Evolutionary conservation across 73 alveolate species (phyloP), one percentile per base, ranked within the genome.

Genomic region (Durusdinium trenchii): DNA sequence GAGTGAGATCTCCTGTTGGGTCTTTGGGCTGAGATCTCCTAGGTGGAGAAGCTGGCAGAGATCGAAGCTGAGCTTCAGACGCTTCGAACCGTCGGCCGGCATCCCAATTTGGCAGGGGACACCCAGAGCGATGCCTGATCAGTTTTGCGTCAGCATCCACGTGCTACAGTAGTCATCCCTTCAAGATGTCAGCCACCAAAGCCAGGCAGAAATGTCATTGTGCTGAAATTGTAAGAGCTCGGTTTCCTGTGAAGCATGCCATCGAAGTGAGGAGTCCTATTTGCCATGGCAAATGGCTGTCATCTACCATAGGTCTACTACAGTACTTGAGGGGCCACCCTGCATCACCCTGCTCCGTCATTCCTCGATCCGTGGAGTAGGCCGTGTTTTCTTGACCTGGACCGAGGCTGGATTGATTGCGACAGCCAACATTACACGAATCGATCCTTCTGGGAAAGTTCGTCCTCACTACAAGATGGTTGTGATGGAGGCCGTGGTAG

Each of bases 401-500:
- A 60, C 18, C 30, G 71, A 91, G 98, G 98, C 98, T 7, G 89
- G 98, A 42, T 42, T 91, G 57, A 76, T 91, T 23, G 81, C 98
- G 54, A 91, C 98, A 1, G 98, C 98, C 76, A 69, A 76, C 57
- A 78, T 91, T 45, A 91, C 46, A 54, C 46, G 79, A 3, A 76
- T 91, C 78, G 98, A 91, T 76, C 48, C 36, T 14, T 12, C 62
- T 23, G 98, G 98, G 47, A 46, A 91, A 18, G 46, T 23, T 30
- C 75, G 89, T 10, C 98, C 98, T 9, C 98, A 78, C 47, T 91
- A 91, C 90, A 91, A 91, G 76, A 75, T 91, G 35, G 98, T 91
- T 43, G 98, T 69, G 78, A 91, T 91, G 98, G 98, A 91, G 98
- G 98, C 96, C 45, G 82, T 54, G 5, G 16, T n/a, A n/a, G n/a